These are phyloP conservation scores for Spathaspora jeffriesii DNA, from an alignment of 1,139 yeast species.

Conservation along the genomic window DNA sequence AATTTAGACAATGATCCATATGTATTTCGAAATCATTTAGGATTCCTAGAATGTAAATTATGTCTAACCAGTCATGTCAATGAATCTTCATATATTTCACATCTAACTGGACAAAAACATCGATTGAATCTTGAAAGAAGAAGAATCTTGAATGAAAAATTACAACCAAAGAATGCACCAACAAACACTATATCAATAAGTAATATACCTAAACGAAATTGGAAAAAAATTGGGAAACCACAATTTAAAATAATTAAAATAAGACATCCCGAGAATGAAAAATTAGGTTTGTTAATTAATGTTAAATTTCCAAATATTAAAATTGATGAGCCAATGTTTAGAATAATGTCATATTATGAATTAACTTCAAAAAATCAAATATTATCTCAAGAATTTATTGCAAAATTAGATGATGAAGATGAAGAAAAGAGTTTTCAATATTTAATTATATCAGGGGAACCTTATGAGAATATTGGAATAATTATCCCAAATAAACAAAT, in stretches of 20 bases:
- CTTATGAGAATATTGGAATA: conserved; percentile 75
- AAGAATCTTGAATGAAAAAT: conserved; percentile 42
- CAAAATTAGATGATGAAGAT: conserved; percentile 18
- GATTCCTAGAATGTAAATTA: conserved; percentile 71
- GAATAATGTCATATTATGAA: conserved; percentile 77
- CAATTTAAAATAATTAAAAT: conserved; percentile 66
- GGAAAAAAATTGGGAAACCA: conserved; percentile 72
- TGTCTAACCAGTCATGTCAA: conserved; percentile 76
- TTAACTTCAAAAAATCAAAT: conserved; percentile 48
- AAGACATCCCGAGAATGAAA: conserved; percentile 56
- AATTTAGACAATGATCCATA: conserved; percentile 79
- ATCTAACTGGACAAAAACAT: conserved; percentile 79
- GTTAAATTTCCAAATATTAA: conserved; percentile 55
- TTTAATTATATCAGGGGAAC: conserved; percentile 78
- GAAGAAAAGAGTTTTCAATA: conserved; percentile 52
- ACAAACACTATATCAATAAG: conserved; percentile 23
- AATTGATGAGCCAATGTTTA: conserved; percentile 56
- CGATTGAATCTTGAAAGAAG: conserved; percentile 66
- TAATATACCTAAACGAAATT: conserved; percentile 44
- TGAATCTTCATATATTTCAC: conserved; percentile 78
- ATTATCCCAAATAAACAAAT: conserved; percentile 64
- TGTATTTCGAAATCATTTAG: conserved; percentile 71
- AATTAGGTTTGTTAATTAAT: conserved; percentile 63
- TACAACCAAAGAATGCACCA: conserved; percentile 13
- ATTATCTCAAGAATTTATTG: conserved; percentile 23